Evolutionary conservation across 2,329 filamentous ascomycete genomes (phyloP), one percentile per base, ranked within the genome.

Genomic region (Diaporthe sp.): DNA sequence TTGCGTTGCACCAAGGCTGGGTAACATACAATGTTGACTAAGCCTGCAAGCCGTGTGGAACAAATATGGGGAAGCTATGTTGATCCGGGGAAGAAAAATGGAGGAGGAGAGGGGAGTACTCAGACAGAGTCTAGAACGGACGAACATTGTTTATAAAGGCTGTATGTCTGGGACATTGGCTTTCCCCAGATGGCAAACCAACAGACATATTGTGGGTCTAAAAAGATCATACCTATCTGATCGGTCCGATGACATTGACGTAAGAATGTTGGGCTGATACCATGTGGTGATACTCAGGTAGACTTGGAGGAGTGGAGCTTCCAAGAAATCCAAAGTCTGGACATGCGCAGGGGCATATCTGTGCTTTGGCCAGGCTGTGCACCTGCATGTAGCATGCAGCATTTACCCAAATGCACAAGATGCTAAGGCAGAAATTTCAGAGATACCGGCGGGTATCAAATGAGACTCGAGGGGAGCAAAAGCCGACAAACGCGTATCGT

Each of bases 261-360:
- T 51, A 67, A 67, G 25, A 13, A 15, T n/a, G 25, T 34, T 67
- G 44, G 28, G 44, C 44, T 22, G 37, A 15, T 17, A 31, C 62
- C 42, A 28, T n/a, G 62, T 8, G 31, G 46, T 31, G 28, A 67
- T 46, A 67, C 19, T 37, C 19, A 13, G 28, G 44, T 37, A 49
- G 22, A 25, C 44, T 51, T 67, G 62, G 62, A 10, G 62, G 62
- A 37, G 62, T 67, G 62, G 62, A 51, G 28, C 44, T 67, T 15
- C 62, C 62, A 67, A 67, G 62, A 51, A 51, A 51, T 49, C 62
- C 39, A n/a, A 51, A 67, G 28, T n/a, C 44, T 67, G 62, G 42
- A 51, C 28, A 67, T 34, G 44, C 44, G n/a, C 44, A 51, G 19
- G 28, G 44, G 42, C 28, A 51, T 22, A 51, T 67, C 28, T 49